These are phyloP conservation scores for Phytomonas sp. DNA, from an alignment of 208 protist species.

Conservation along the genomic window DNA sequence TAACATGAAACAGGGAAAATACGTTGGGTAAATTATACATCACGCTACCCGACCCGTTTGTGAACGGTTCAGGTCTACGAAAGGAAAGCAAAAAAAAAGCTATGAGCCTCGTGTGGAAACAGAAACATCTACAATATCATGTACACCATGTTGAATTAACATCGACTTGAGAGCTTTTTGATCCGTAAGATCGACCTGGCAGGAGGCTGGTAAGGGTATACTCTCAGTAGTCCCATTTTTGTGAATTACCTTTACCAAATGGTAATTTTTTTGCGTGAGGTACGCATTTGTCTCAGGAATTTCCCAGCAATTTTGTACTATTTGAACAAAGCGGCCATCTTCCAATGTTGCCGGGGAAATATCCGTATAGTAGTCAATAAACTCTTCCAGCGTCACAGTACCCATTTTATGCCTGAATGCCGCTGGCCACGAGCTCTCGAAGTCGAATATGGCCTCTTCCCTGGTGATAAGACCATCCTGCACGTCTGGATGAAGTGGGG, in stretches of 20 bases:
- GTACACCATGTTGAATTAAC: slow-evolving; percentile 56
- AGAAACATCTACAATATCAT: slow-evolving; percentile 60
- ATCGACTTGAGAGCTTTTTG: slow-evolving; percentile 36
- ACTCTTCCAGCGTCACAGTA: slow-evolving; percentile 70
- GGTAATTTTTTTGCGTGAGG: slow-evolving; percentile 28
- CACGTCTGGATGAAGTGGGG: slow-evolving; percentile 53
- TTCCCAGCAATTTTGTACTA: slow-evolving; percentile 57
- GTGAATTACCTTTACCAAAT: slow-evolving; percentile 53
- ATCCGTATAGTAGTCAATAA: slow-evolving; percentile 89
- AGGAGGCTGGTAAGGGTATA: slow-evolving; percentile 56
- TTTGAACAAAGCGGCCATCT: slow-evolving; percentile 76
- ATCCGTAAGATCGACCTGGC: slow-evolving; percentile 44
- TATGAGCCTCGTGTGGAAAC: slow-evolving; percentile 29
- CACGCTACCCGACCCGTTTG: background rate
- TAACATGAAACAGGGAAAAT: background rate
- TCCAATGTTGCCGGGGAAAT: slow-evolving; percentile 64
- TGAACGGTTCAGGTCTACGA: background rate
- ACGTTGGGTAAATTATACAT: background rate
- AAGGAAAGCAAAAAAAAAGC: slow-evolving; percentile 33
- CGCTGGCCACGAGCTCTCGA: slow-evolving; percentile 71
- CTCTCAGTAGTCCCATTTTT: slow-evolving; percentile 27
- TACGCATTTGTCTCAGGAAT: slow-evolving; percentile 68
- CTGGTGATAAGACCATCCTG: slow-evolving; percentile 40
- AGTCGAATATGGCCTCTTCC: slow-evolving; percentile 75
- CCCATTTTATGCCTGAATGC: slow-evolving; percentile 44